Conservation (phyloP, 2,329 filamentous ascomycete species). For the Sporothrix variecibatus region DNA sequence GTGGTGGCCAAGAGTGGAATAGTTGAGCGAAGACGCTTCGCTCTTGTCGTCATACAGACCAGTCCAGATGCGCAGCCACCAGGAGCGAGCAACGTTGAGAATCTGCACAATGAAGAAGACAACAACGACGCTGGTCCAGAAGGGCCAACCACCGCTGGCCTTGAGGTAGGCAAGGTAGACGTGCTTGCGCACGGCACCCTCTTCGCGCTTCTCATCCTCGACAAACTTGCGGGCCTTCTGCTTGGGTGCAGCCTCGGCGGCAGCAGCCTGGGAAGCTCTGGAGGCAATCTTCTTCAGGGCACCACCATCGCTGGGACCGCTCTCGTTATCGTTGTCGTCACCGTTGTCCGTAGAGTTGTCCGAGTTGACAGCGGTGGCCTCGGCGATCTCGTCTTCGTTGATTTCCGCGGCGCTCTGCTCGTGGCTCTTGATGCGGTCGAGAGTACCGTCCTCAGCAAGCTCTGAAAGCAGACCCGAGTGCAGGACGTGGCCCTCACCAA, state of each 20-base stretch:
- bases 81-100: constrained; percentile 59
- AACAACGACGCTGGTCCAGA: constrained; percentile 58
- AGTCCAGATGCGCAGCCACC: constrained; percentile 68
- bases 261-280: constrained; percentile 18
- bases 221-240: constrained; percentile 69
- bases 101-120: constrained; percentile 58
- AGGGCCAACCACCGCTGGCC: constrained; percentile 63
- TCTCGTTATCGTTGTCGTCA: constrained; percentile 44
- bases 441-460: constrained; percentile 57
- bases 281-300: constrained; percentile 28
- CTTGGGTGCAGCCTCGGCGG: constrained; percentile 39
- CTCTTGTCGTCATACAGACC: constrained; percentile 44
- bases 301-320: constrained; percentile 51
- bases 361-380: constrained; percentile 56
- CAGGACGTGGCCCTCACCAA: constrained; percentile 67
- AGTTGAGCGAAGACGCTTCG: constrained; percentile 19
- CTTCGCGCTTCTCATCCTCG: constrained; percentile 72
- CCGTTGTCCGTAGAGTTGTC: constrained; percentile 37
- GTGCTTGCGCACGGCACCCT: constrained; percentile 65
- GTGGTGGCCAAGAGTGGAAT: constrained; percentile 20
- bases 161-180: constrained; percentile 70
- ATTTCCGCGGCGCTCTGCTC: constrained; percentile 51
- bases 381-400: constrained; percentile 48
- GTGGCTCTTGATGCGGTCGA: constrained; percentile 59
- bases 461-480: constrained; percentile 67